phyloP scores from a whole-genome alignment of 176 grass and related monocot genomes.

The Phoenix roebelenii region DNA sequence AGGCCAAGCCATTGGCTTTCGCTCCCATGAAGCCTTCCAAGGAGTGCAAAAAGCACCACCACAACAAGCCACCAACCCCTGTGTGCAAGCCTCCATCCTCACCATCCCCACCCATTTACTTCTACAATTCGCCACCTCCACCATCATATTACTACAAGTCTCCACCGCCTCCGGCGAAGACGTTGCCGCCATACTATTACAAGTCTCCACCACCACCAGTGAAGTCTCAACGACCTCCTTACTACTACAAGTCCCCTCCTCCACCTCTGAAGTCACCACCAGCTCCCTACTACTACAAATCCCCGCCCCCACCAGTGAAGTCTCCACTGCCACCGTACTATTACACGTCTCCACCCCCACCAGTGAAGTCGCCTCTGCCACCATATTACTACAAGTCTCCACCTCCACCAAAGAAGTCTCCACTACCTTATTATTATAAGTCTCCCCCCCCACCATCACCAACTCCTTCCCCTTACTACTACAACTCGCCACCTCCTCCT shows the following conservation, averaged over 20 bases:
- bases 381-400: slow-evolving; percentile 28
- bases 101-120: slow-evolving; percentile 13
- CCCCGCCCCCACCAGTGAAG: slow-evolving; percentile 10
- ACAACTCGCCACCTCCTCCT: background rate
- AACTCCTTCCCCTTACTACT: background rate
- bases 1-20: slow-evolving; percentile 52
- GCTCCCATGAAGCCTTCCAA: slow-evolving; percentile 39
- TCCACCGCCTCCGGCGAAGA: background rate
- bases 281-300: slow-evolving; percentile 23
- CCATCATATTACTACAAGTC: background rate
- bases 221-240: no score
- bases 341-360: slow-evolving; percentile 29
- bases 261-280: background rate
- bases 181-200: no score
- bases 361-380: background rate
- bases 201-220: no score
- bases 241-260: no score
- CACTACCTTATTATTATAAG: slow-evolving; percentile 1
- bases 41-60: slow-evolving; percentile 31
- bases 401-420: slow-evolving; percentile 19
- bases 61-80: background rate
- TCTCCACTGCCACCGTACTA: background rate
- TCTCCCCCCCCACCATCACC: background rate
- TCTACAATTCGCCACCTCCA: background rate
- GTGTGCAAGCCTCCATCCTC: slow-evolving; percentile 21